Conservation (phyloP, 164 flowering plant genomes). For the Houttuynia cordata region DNA sequence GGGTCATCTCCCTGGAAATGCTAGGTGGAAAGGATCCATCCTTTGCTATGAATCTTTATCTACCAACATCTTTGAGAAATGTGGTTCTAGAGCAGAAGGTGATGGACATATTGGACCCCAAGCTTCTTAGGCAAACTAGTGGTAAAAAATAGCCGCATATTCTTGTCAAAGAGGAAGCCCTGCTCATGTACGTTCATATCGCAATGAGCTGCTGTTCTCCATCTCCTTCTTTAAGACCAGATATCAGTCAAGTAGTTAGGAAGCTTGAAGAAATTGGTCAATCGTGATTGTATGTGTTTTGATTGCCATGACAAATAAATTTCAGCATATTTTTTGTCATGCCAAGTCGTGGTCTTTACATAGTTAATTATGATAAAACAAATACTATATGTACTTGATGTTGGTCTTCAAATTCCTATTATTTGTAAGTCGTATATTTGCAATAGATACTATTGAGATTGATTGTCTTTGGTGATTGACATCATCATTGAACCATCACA, state of each 20-base stretch:
- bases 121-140: slow-evolving; percentile 20
- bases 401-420: too few relatives aligned
- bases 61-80: slow-evolving; percentile 51
- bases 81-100: slow-evolving; percentile 50
- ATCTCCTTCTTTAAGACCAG: slow-evolving; percentile 70
- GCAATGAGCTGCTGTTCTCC: slow-evolving; percentile 94
- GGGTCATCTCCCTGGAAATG: slow-evolving; percentile 72
- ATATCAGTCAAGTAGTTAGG: slow-evolving; percentile 43
- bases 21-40: slow-evolving; percentile 63
- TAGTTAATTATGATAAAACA: too few relatives aligned
- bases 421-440: too few relatives aligned
- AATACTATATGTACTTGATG: too few relatives aligned
- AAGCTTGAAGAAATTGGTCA: slow-evolving; percentile 72
- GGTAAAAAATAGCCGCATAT: slow-evolving; percentile 12
- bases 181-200: slow-evolving; percentile 63
- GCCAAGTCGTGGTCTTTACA: too few relatives aligned
- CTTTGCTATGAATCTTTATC: slow-evolving; percentile 37
- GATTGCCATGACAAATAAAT: too few relatives aligned
- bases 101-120: slow-evolving; percentile 48
- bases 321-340: too few relatives aligned
- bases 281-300: too few relatives aligned
- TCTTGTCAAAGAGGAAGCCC: slow-evolving; percentile 34
- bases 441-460: too few relatives aligned
- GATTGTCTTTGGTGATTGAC: slow-evolving; percentile 56
- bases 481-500: slow-evolving; percentile 43